Evolutionary conservation across 208 protist genomes (phyloP).

Genomic region (Leishmania gerbilli): DNA sequence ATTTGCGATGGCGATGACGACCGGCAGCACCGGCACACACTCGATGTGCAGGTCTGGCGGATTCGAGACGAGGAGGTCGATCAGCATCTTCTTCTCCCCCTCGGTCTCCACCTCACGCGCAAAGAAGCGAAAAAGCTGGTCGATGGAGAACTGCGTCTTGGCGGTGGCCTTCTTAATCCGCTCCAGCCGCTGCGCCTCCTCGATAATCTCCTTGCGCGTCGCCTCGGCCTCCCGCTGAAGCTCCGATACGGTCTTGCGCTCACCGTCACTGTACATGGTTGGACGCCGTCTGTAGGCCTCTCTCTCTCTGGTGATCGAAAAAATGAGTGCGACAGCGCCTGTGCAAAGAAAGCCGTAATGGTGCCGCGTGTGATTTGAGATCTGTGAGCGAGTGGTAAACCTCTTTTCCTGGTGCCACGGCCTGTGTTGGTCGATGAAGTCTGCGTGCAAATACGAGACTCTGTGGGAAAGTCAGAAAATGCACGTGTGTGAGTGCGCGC

Average conservation of each 20-base stretch:
- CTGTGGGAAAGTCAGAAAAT: background rate
- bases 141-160: constrained; percentile 72
- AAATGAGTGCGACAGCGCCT: background rate
- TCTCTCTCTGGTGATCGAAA: background rate
- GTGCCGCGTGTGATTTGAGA: background rate
- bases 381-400: background rate
- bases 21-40: constrained; percentile 65
- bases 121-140: constrained; percentile 84
- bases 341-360: background rate
- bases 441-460: background rate
- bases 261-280: constrained; percentile 86
- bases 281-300: background rate
- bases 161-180: constrained; percentile 60
- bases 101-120: constrained; percentile 67
- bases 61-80: constrained; percentile 67
- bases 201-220: constrained; percentile 58
- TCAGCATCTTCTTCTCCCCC: constrained; percentile 59
- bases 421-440: background rate
- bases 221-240: constrained; percentile 74
- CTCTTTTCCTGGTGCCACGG: background rate
- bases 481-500: background rate
- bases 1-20: constrained; percentile 78
- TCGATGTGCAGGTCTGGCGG: constrained; percentile 68
- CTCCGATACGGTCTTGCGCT: constrained; percentile 85
- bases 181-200: constrained; percentile 72